Conservation (phyloP, 2,329 filamentous ascomycete genomes). For the Didymellaceae sp. region DNA sequence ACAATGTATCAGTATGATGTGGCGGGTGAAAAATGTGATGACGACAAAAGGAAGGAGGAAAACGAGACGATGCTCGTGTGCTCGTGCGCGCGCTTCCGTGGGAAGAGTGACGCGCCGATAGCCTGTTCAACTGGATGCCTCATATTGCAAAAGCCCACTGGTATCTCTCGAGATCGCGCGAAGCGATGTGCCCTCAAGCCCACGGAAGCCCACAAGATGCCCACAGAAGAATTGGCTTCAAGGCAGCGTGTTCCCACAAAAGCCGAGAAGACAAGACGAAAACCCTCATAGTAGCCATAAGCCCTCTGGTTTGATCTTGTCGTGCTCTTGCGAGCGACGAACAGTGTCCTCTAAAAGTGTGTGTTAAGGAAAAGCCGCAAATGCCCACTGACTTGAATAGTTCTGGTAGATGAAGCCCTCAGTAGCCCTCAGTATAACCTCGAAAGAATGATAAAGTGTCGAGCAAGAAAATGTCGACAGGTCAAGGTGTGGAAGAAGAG, state of each 20-base stretch:
- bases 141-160: conserved; percentile 53
- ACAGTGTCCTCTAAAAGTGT: conserved; percentile 44
- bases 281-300: conserved; percentile 51
- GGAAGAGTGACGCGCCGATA: conserved; percentile 33
- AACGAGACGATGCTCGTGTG: conserved; percentile 30
- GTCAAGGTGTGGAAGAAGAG: conserved; percentile 14
- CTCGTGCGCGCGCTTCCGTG: conserved; percentile 29
- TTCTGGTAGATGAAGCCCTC: conserved; percentile 44
- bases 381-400: conserved; percentile 51
- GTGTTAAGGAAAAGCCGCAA: conserved; percentile 50
- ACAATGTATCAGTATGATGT: conserved; percentile 41
- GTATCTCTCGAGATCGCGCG: conserved; percentile 49
- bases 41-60: conserved; percentile 29
- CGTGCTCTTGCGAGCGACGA: conserved; percentile 46
- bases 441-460: conserved; percentile 29
- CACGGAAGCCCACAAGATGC: conserved; percentile 55
- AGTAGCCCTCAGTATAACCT: conserved; percentile 45
- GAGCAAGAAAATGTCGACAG: conserved; percentile 14
- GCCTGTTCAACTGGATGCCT: conserved; percentile 49
- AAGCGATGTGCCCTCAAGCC: conserved; percentile 52
- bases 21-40: conserved; percentile 5
- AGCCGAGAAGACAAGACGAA: conserved; percentile 54
- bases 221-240: conserved; percentile 54
- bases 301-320: conserved; percentile 48
- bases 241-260: conserved; percentile 62